Evolutionary conservation across 805 yeast genomes (phyloP).

Genomic region (Barnettozyma sucrosica): DNA sequence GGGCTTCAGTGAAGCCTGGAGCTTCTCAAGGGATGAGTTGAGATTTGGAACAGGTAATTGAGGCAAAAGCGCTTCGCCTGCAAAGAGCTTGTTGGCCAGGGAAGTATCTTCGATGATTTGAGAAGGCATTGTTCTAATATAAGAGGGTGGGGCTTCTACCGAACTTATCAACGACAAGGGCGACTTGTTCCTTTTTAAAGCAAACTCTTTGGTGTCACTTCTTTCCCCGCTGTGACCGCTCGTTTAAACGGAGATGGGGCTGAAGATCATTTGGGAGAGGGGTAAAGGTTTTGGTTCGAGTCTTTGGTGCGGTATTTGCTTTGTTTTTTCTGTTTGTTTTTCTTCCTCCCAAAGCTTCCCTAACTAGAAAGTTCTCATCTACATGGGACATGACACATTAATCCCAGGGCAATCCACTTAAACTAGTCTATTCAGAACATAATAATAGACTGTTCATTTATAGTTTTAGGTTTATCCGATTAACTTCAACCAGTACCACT

Average conservation of each 20-base stretch:
- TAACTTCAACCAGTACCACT: neutral
- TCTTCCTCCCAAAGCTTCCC: too few species aligned
- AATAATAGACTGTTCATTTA: too few species aligned
- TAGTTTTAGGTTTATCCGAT: too few species aligned
- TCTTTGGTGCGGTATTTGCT: neutral
- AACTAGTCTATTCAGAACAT: too few species aligned
- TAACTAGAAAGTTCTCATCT: too few species aligned
- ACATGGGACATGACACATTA: too few species aligned
- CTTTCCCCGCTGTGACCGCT: neutral
- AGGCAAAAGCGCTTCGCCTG: slow-evolving; percentile 34
- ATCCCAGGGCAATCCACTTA: too few species aligned
- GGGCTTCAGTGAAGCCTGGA: slow-evolving; percentile 55
- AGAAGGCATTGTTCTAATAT: slow-evolving; percentile 3
- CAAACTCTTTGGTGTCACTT: neutral
- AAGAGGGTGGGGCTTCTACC: neutral
- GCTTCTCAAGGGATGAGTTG: slow-evolving; percentile 42
- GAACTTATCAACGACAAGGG: neutral
- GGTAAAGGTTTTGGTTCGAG: neutral
- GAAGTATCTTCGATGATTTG: neutral
- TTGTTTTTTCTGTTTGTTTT: neutral
- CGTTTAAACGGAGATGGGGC: neutral
- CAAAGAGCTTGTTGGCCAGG: neutral
- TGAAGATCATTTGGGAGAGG: neutral
- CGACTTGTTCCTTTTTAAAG: neutral
- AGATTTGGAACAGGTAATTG: slow-evolving; percentile 58